Evolutionary conservation across 306 rosid genomes (phyloP), one percentile per base, ranked within the genome.

Genomic region (Prunus salicina): DNA sequence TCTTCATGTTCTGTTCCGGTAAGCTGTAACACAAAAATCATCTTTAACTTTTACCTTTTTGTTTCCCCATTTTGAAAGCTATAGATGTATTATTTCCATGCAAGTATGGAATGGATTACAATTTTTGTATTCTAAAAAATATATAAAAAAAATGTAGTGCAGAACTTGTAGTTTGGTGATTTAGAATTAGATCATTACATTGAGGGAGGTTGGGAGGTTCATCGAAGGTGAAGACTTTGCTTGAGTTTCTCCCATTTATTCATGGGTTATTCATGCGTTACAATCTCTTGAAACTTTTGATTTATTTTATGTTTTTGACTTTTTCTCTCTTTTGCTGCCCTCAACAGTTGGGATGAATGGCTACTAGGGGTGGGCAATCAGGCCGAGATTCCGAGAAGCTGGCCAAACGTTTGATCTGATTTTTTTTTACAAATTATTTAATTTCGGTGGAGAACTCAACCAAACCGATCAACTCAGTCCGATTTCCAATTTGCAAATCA

Each of bases 301-400:
- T 41, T 20, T 72, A 22, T 22, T 68, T 14, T 43, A 45, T 41
- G 55, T n/a, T 47, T 72, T 69, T 64, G 16, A 49, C 15, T 11
- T 64, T 32, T 49, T 67, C 66, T 16, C 27, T 43, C 5, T 41
- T 50, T 20, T 52, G 55, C 22, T 25, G 10, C 51, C 45, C 13
- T 27, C 28, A 55, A 81, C 90, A 91, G 98, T 15, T 91, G 98
- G 98, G 98, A 94, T 82, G 98, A 94, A 78, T 94, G 98, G 98
- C 88, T 84, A 52, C 80, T 32, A 32, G 38, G 38, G 38, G 38
- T 32, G 38, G 38, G 38, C 6, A 32, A 32, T 32, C 38, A 4
- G 7, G 1, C 38, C 5, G 7, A 5, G 38, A 32, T 4, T 32
- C 7, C 7, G 7, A 32, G 38, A 5, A 32, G 4, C 38, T 5